Conservation (phyloP, 1,284 basidiomycete genomes). For the Heterobasidion irregulare region DNA sequence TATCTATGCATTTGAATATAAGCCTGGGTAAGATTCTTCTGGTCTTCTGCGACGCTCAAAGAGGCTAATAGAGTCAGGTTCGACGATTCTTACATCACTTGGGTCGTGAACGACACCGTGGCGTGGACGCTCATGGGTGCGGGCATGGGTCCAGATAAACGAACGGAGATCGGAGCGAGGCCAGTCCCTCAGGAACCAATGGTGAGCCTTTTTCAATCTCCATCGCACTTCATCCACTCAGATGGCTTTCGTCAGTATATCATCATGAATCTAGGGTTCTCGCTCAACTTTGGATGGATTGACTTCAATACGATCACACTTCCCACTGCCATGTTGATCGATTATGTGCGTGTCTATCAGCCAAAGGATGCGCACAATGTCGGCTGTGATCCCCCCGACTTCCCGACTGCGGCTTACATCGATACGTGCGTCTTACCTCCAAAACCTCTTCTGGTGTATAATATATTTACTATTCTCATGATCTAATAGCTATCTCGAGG, state of each 20-base stretch:
- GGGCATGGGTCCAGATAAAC: conserved; percentile 45
- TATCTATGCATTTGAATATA: conserved; percentile 41
- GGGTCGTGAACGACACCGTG: conserved; percentile 41
- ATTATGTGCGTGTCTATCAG: conserved; percentile 59
- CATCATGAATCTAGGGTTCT: conserved; percentile 48
- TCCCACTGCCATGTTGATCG: conserved; percentile 37
- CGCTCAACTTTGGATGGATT: conserved; percentile 43
- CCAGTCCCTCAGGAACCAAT: conserved; percentile 59
- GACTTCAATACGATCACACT: conserved; percentile 25
- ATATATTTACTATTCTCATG: background rate
- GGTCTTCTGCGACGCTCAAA: conserved; percentile 5
- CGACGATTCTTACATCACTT: conserved; percentile 42
- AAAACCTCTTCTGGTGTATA: background rate
- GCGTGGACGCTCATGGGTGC: conserved; percentile 52
- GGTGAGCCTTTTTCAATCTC: conserved; percentile 22
- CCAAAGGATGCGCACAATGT: conserved; percentile 33
- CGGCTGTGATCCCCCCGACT: conserved; percentile 47
- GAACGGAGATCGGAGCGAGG: conserved; percentile 45
- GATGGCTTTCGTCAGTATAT: conserved; percentile 27
- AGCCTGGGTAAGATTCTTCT: conserved; percentile 24
- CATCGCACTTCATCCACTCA: background rate
- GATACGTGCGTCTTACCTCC: conserved; percentile 21
- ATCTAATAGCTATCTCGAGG: conserved; percentile 33
- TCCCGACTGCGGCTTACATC: conserved; percentile 47
- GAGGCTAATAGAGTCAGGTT: conserved; percentile 5